Percentiles rank a stretch among this genome's conserved stretches.
These are phyloP conservation scores for Fagopyrum esculentum DNA, from an alignment of 148 eudicot genomes.

Conservation along the genomic window DNA sequence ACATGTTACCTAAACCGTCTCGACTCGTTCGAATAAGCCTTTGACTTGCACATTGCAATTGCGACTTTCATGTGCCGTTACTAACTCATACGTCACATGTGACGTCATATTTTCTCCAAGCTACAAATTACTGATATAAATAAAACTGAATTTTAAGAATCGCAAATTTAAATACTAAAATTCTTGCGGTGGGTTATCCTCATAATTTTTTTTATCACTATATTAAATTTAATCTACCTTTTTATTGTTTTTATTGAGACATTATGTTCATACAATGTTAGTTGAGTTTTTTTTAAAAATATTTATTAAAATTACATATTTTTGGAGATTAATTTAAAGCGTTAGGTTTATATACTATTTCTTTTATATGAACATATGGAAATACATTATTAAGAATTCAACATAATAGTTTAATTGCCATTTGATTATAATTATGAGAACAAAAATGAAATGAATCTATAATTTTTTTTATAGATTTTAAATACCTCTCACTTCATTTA, in stretches of 20 bases:
- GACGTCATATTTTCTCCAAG: not conserved
- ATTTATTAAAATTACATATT: too few species aligned
- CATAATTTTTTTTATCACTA: not conserved
- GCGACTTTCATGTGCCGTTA: not conserved
- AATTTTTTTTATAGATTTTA: too few species aligned
- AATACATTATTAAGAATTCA: too few species aligned
- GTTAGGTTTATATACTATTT: too few species aligned
- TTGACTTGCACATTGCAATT: constrained; percentile 1
- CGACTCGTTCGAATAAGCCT: not conserved
- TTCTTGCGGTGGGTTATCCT: not conserved
- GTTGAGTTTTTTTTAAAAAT: not conserved
- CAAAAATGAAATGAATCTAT: too few species aligned
- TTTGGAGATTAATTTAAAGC: too few species aligned
- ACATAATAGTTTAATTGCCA: too few species aligned
- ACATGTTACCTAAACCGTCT: constrained; percentile 2
- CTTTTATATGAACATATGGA: too few species aligned
- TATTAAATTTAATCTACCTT: not conserved
- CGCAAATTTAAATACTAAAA: not conserved
- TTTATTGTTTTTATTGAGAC: not conserved
- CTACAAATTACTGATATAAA: not conserved
- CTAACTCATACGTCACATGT: not conserved
- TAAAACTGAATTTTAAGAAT: not conserved
- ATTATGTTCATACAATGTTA: not conserved
- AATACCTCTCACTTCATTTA: too few species aligned
- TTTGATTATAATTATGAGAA: too few species aligned